A percentile compares a stretch with the other conserved stretches of the same genome.
phyloP scores from a whole-genome alignment of 140 eudicot genomes.

The Cichorium intybus region DNA sequence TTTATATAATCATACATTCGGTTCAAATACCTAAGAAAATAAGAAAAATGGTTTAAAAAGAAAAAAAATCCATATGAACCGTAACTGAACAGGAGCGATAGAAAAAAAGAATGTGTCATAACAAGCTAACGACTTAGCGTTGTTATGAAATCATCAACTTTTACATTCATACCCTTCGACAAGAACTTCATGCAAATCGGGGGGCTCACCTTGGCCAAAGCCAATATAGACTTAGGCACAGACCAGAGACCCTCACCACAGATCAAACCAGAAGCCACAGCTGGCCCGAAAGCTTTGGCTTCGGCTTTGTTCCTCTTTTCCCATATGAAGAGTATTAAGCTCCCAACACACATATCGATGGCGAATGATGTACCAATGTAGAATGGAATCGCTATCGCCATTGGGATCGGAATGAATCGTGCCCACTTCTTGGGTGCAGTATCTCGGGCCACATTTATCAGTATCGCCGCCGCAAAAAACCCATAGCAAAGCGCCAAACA shows the following conservation, averaged over 20 bases:
- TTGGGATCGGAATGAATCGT: slow-evolving; percentile 60
- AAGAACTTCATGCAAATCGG: slow-evolving; percentile 74
- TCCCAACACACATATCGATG: slow-evolving; percentile 84
- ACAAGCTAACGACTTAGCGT: slow-evolving; percentile 24
- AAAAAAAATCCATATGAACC: not conserved
- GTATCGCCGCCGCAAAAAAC: slow-evolving; percentile 51
- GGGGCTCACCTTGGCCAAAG: slow-evolving; percentile 44
- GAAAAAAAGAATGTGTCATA: not conserved
- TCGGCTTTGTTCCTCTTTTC: slow-evolving; percentile 39
- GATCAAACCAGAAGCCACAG: slow-evolving; percentile 31
- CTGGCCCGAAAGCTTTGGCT: slow-evolving; percentile 61
- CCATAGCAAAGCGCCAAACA: slow-evolving; percentile 53
- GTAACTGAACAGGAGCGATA: not conserved
- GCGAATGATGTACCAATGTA: slow-evolving; percentile 54
- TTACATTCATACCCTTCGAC: slow-evolving; percentile 15
- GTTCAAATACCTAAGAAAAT: not conserved
- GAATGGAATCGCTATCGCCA: slow-evolving; percentile 86
- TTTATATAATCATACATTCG: not conserved
- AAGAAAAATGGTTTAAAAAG: not conserved
- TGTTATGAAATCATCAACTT: slow-evolving; percentile 4
- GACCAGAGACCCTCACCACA: slow-evolving; percentile 88
- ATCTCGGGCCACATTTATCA: slow-evolving; percentile 49
- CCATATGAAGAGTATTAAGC: slow-evolving; percentile 64
- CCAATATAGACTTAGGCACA: slow-evolving; percentile 61
- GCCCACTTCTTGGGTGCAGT: slow-evolving; percentile 5